Evolutionary conservation across 306 rosid species (phyloP), one percentile per base, ranked within the genome.

Genomic region (Prunus dulcis): DNA sequence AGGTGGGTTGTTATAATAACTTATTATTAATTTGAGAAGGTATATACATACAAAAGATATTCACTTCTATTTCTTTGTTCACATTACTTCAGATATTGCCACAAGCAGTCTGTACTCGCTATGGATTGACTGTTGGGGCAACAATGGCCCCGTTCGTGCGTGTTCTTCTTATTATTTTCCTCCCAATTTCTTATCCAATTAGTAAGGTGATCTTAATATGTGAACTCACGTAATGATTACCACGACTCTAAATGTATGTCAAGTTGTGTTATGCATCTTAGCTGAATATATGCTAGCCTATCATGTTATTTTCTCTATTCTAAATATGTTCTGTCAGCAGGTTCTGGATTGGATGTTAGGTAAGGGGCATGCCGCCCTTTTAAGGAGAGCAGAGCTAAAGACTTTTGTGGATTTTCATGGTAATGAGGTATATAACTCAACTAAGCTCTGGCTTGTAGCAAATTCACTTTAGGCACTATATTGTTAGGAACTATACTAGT

Each of bases 311-410:
- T 51, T 10, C 17, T 63, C 45, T n/a, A 49, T 66, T 19, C 71
- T 80, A 34, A 76, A 18, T 18, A 27, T 73, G 30, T 64, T 61
- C 58, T 46, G 14, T 46, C 60, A 2, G 28, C 84, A 95, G 98
- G 92, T 92, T 80, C 92, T 95, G 76, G 99, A 95, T 82, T 88
- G 93, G 89, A 90, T 95, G 99, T 80, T 95, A 84, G 99, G 99
- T 56, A 90, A 95, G 85, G 99, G 99, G 75, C 97, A 95, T 49
- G 86, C 92, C 65, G 99, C 89, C 69, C 96, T 95, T 76, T 89
- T 95, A 63, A 88, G 89, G 88, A 89, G 99, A 84, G 99, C 99
- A 25, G 99, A 95, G 86, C 97, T 95, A 71, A 90, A 95, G 84
- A 95, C 99, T 76, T 92, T 95, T 80, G 97, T 95, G 72, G 81